Percentiles rank a stretch among this genome's conserved stretches.
These are phyloP conservation scores for Euryodendron excelsum DNA, from an alignment of 148 eudicot species.

Conservation along the genomic window DNA sequence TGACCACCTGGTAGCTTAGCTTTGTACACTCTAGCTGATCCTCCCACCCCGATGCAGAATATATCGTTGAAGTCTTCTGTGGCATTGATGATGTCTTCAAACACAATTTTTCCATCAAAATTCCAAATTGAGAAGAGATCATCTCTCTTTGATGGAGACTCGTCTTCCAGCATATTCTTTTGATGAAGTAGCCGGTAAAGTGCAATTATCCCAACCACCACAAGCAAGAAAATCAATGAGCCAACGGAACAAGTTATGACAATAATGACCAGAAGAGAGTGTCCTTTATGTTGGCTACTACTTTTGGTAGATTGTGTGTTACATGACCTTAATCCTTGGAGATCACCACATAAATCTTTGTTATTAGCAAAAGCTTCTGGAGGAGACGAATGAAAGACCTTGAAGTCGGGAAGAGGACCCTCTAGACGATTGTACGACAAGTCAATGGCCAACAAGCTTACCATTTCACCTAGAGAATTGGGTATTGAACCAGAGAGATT, in stretches of 20 bases:
- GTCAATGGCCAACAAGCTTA: slow-evolving; percentile 23
- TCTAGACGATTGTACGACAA: slow-evolving; percentile 32
- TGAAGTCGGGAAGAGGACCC: slow-evolving; percentile 31
- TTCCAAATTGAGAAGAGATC: neutral
- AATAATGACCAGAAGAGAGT: neutral
- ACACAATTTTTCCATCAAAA: slow-evolving; percentile 22
- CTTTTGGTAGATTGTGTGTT: neutral
- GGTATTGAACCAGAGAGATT: slow-evolving; percentile 29
- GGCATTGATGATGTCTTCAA: slow-evolving; percentile 25
- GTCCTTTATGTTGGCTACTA: neutral
- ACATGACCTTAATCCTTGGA: slow-evolving; percentile 21
- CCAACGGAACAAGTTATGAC: neutral
- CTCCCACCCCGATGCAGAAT: slow-evolving; percentile 18
- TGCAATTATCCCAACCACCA: neutral
- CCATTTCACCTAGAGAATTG: slow-evolving; percentile 6
- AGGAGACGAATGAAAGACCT: slow-evolving; percentile 10
- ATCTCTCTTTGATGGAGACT: neutral
- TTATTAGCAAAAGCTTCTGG: slow-evolving; percentile 11
- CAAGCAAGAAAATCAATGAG: slow-evolving; percentile 1
- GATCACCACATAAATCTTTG: slow-evolving; percentile 20
- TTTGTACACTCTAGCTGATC: slow-evolving; percentile 29
- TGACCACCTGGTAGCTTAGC: slow-evolving; percentile 24
- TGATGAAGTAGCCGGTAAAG: slow-evolving; percentile 6
- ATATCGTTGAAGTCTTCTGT: slow-evolving; percentile 22
- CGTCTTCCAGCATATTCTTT: neutral